phyloP scores from a whole-genome alignment of 1,284 basidiomycete species.

The Ceratobasidium sp. region DNA sequence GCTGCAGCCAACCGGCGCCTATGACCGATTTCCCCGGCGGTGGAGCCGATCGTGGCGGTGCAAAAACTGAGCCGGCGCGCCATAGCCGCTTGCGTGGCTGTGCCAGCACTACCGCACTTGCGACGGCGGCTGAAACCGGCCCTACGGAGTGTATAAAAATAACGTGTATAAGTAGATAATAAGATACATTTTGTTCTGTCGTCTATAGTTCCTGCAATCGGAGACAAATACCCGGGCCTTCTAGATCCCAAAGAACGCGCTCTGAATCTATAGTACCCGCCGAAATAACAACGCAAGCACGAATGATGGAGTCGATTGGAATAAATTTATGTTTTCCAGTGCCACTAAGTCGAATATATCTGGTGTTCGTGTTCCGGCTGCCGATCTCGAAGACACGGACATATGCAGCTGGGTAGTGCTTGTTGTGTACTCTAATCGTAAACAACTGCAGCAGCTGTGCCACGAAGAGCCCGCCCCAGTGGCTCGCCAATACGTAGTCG shows the following conservation, averaged over 20 bases:
- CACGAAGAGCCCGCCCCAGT: background rate
- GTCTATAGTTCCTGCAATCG: background rate
- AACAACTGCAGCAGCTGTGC: background rate
- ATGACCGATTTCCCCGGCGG: background rate
- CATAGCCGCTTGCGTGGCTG: background rate
- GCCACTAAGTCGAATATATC: slow-evolving; percentile 8
- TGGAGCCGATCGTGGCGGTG: slow-evolving; percentile 1
- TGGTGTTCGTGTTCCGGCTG: background rate
- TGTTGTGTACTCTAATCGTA: background rate
- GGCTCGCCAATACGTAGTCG: background rate
- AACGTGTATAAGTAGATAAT: too few relatives aligned
- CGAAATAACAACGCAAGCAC: slow-evolving; percentile 17
- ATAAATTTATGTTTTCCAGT: background rate
- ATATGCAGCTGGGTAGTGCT: background rate
- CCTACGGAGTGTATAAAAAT: too few relatives aligned
- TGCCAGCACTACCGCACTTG: too few relatives aligned
- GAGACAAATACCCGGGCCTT: slow-evolving; percentile 22
- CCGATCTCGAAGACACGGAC: background rate
- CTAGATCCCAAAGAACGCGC: slow-evolving; percentile 20
- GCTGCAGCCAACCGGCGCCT: slow-evolving; percentile 4
- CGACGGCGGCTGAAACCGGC: background rate
- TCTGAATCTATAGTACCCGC: background rate
- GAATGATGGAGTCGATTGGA: slow-evolving; percentile 1
- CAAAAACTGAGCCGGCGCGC: background rate
- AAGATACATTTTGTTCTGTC: background rate